A percentile compares a stretch with the other conserved stretches of the same genome.
These are phyloP conservation scores for Anastatica hierochuntica DNA, from an alignment of 345 rosid species.

Conservation along the genomic window DNA sequence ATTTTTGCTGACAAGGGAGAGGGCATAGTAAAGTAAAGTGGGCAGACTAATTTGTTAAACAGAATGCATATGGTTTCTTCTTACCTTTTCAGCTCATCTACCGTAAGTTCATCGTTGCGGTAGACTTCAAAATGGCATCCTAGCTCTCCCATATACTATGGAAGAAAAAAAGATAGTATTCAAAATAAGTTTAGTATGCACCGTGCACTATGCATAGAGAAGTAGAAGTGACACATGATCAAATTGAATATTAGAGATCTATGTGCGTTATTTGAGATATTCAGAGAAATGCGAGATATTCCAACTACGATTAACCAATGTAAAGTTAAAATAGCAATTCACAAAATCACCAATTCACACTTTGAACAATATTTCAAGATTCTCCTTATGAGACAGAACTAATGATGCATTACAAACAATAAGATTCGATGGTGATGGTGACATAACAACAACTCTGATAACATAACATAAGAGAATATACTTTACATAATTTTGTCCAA, in stretches of 20 bases:
- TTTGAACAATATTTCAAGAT: too few species aligned
- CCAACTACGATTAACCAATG: not conserved
- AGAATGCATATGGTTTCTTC: not conserved
- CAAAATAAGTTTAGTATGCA: too few species aligned
- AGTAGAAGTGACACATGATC: not conserved
- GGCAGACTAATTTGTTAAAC: not conserved
- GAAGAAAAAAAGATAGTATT: too few species aligned
- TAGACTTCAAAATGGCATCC: conserved; percentile 81
- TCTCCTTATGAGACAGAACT: too few species aligned
- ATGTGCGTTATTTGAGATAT: not conserved
- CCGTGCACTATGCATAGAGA: too few species aligned
- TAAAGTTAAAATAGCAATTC: too few species aligned
- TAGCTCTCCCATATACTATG: conserved; percentile 84
- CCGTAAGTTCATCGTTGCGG: conserved; percentile 82
- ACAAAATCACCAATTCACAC: too few species aligned
- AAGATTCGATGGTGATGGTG: not conserved
- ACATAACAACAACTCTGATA: not conserved
- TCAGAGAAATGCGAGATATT: not conserved
- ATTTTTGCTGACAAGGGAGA: conserved; percentile 50
- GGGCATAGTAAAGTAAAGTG: too few species aligned
- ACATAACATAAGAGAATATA: too few species aligned
- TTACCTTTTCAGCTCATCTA: conserved; percentile 75
- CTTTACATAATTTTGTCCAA: too few species aligned
- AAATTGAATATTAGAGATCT: not conserved
- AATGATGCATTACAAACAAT: too few species aligned